A percentile compares a stretch with the other conserved stretches of the same genome.
Conservation (phyloP, 306 rosid genomes). For the Vigna mungo region DNA sequence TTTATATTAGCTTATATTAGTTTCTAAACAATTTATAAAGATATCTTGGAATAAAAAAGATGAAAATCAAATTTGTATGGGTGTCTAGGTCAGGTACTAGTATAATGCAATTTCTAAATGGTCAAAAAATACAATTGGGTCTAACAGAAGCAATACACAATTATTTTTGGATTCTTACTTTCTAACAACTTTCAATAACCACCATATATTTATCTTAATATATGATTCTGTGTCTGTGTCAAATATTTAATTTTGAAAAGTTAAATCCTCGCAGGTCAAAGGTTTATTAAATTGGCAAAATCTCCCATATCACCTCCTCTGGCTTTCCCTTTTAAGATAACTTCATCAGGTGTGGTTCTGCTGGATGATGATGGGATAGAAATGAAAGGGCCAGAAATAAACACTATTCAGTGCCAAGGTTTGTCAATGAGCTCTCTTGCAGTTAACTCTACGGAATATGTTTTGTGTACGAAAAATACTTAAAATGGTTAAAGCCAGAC, state of each 20-base stretch:
- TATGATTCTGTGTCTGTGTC: conserved; percentile 18
- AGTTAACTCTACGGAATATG: conserved; percentile 29
- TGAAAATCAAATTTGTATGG: not conserved
- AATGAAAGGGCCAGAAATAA: conserved; percentile 71
- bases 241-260: conserved; percentile 28
- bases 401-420: conserved; percentile 83
- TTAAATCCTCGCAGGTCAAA: conserved; percentile 63
- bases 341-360: conserved; percentile 73
- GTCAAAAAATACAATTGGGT: conserved; percentile 16
- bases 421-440: conserved; percentile 51
- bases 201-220: not conserved
- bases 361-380: conserved; percentile 70
- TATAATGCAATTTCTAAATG: conserved; percentile 10
- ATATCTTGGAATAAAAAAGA: too few species aligned
- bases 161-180: conserved; percentile 14
- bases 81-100: not conserved
- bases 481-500: conserved; percentile 21
- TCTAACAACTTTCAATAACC: conserved; percentile 30
- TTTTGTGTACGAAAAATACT: not conserved
- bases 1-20: conserved; percentile 11
- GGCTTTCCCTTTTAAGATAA: conserved; percentile 77
- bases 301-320: conserved; percentile 87
- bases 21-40: not conserved
- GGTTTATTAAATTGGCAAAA: conserved; percentile 84
- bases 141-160: not conserved